Conservation (phyloP, 768 basidiomycete genomes). For the Harrya chromipes region DNA sequence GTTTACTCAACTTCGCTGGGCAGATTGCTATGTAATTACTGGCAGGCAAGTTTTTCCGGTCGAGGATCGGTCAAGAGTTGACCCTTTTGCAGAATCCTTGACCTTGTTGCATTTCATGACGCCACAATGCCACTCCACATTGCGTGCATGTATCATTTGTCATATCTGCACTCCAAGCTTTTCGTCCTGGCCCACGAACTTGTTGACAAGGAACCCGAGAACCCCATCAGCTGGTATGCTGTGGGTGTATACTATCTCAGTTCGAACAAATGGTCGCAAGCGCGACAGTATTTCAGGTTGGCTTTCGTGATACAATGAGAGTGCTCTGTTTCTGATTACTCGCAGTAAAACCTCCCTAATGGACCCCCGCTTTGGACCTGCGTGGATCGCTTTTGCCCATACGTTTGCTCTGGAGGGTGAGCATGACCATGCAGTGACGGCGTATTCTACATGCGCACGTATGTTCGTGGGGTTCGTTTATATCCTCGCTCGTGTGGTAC, state of each 20-base stretch:
- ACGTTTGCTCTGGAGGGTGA: constrained; percentile 97
- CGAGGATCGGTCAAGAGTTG: background rate
- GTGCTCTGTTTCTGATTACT: constrained; percentile 6
- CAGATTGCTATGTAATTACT: constrained; percentile 90
- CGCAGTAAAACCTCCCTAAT: constrained; percentile 91
- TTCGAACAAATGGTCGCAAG: constrained; percentile 83
- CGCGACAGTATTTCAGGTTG: constrained; percentile 92
- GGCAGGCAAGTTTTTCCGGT: constrained; percentile 48
- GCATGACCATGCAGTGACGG: constrained; percentile 97
- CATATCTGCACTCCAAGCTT: constrained; percentile 85
- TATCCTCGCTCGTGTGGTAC: background rate
- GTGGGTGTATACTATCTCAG: constrained; percentile 97
- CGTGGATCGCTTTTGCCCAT: constrained; percentile 98
- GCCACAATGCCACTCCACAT: constrained; percentile 92
- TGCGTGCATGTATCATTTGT: constrained; percentile 96
- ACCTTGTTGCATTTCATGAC: constrained; percentile 80
- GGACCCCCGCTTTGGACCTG: constrained; percentile 94
- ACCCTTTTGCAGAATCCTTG: constrained; percentile 62
- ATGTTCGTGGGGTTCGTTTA: constrained; percentile 87
- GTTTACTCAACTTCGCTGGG: constrained; percentile 87
- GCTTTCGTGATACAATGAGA: constrained; percentile 10
- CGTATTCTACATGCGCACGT: constrained; percentile 94
- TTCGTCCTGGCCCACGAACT: constrained; percentile 97
- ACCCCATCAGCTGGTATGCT: constrained; percentile 95
- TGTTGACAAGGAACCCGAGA: constrained; percentile 91